Conservation (phyloP, 192 early-diverging fungal genomes). For the Coemansia sp. region DNA sequence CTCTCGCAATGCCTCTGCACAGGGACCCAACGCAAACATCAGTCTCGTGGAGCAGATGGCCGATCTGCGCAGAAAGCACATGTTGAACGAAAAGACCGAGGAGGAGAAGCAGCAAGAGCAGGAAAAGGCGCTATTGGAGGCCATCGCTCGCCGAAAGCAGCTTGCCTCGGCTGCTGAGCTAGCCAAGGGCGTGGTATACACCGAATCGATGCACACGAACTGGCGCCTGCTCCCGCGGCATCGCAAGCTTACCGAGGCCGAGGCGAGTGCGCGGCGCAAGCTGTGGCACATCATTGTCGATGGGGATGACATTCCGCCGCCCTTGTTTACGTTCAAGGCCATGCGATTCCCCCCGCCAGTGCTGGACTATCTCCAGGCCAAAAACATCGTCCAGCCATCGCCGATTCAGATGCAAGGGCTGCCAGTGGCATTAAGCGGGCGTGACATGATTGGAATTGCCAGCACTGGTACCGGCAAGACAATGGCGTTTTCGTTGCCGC, state of each 20-base stretch:
- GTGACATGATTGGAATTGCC: slow-evolving; percentile 99
- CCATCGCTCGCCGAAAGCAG: slow-evolving; percentile 77
- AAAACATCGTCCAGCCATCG: slow-evolving; percentile 87
- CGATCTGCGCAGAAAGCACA: slow-evolving; percentile 68
- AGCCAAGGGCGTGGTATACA: slow-evolving; percentile 86
- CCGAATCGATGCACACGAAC: slow-evolving; percentile 80
- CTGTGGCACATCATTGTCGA: slow-evolving; percentile 91
- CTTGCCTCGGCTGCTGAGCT: slow-evolving; percentile 86
- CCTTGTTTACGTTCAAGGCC: slow-evolving; percentile 77
- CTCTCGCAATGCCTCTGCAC: not conserved
- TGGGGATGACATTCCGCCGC: slow-evolving; percentile 84
- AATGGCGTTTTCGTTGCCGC: slow-evolving; percentile 91
- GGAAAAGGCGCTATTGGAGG: slow-evolving; percentile 80
- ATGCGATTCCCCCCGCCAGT: slow-evolving; percentile 88
- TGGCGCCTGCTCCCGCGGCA: slow-evolving; percentile 85
- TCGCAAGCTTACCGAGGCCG: slow-evolving; percentile 58
- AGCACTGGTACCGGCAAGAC: slow-evolving; percentile 99
- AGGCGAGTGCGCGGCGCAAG: slow-evolving; percentile 64
- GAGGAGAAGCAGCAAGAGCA: slow-evolving; percentile 82
- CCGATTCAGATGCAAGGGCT: slow-evolving; percentile 98
- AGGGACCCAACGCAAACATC: slow-evolving; percentile 65
- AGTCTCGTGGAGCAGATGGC: slow-evolving; percentile 88
- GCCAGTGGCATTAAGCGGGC: slow-evolving; percentile 84
- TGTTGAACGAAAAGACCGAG: slow-evolving; percentile 71
- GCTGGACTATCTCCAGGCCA: slow-evolving; percentile 75